Percentiles rank a stretch among this genome's conserved stretches.
These are phyloP conservation scores for Agrocybe chaxingu DNA, from an alignment of 768 basidiomycete genomes.

Conservation along the genomic window DNA sequence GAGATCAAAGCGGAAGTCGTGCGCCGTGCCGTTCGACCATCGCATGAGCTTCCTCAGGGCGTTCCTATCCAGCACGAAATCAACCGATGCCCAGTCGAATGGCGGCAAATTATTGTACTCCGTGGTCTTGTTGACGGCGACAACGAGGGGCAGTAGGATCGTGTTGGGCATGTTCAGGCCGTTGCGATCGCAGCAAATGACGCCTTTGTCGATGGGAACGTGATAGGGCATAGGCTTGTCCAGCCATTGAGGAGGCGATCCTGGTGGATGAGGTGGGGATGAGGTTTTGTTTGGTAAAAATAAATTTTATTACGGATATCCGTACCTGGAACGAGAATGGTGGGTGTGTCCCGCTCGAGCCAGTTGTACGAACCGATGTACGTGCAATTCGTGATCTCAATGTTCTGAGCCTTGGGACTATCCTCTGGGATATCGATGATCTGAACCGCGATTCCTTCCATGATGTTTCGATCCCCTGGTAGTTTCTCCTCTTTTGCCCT, in stretches of 20 bases:
- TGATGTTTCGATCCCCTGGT: slow-evolving; percentile 15
- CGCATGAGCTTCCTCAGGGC: no score
- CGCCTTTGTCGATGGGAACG: slow-evolving; percentile 52
- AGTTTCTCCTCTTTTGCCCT: no score
- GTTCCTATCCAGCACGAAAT: no score
- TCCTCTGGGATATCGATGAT: slow-evolving; percentile 21
- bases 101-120: slow-evolving; percentile 26
- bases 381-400: slow-evolving; percentile 19
- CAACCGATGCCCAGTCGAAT: slow-evolving; percentile 32
- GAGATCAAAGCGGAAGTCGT: no score
- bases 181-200: slow-evolving; percentile 56
- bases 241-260: slow-evolving; percentile 59
- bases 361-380: slow-evolving; percentile 59
- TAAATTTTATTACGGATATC: background rate
- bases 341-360: slow-evolving; percentile 38
- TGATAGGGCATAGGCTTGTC: slow-evolving; percentile 44
- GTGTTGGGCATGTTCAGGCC: slow-evolving; percentile 37
- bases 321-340: slow-evolving; percentile 50
- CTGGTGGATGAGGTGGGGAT: slow-evolving; percentile 24
- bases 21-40: no score
- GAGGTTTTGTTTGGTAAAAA: background rate
- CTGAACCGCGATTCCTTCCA: slow-evolving; percentile 30
- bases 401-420: slow-evolving; percentile 21
- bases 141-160: slow-evolving; percentile 52
- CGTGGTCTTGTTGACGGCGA: slow-evolving; percentile 46